A percentile compares a stretch with the other conserved stretches of the same genome.
These are phyloP conservation scores for Candida krabiensis DNA, from an alignment of 805 yeast genomes.

Conservation along the genomic window DNA sequence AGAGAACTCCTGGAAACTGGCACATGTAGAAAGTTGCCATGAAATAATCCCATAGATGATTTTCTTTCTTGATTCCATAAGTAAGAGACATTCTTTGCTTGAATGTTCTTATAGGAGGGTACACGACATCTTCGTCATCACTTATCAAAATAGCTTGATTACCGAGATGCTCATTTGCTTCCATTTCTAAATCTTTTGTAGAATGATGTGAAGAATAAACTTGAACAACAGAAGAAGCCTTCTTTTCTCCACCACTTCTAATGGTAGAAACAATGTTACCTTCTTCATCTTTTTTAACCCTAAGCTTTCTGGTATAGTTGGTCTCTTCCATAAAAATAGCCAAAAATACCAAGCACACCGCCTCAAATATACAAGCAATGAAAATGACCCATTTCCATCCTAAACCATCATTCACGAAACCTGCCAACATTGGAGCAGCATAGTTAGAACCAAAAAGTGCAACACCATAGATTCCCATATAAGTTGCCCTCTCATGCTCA, in stretches of 20 bases:
- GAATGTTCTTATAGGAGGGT: conserved; percentile 37
- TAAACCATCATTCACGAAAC: conserved; percentile 49
- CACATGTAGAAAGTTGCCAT: conserved; percentile 42
- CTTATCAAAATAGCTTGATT: conserved; percentile 31
- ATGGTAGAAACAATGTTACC: conserved; percentile 23
- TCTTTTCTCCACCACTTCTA: conserved; percentile 22
- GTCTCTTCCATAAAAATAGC: conserved; percentile 57
- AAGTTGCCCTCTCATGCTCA: conserved; percentile 51
- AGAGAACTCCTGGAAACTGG: conserved; percentile 54
- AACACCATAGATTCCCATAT: conserved; percentile 49
- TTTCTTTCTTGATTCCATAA: conserved; percentile 34
- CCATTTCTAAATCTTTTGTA: conserved; percentile 17
- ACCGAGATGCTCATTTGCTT: conserved; percentile 27
- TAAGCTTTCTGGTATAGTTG: conserved; percentile 38
- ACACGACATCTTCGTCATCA: conserved; percentile 18
- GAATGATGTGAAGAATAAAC: conserved; percentile 3
- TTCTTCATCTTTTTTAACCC: conserved; percentile 25
- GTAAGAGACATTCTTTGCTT: conserved; percentile 44
- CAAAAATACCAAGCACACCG: conserved; percentile 38
- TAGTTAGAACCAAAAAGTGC: conserved; percentile 55
- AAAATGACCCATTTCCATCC: conserved; percentile 57
- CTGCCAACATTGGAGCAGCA: conserved; percentile 60
- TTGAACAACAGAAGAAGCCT: conserved; percentile 11
- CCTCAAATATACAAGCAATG: conserved; percentile 48
- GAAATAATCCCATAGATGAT: conserved; percentile 27